phyloP scores from a whole-genome alignment of 2,329 filamentous ascomycete genomes.

The Fusarium haematococcum region DNA sequence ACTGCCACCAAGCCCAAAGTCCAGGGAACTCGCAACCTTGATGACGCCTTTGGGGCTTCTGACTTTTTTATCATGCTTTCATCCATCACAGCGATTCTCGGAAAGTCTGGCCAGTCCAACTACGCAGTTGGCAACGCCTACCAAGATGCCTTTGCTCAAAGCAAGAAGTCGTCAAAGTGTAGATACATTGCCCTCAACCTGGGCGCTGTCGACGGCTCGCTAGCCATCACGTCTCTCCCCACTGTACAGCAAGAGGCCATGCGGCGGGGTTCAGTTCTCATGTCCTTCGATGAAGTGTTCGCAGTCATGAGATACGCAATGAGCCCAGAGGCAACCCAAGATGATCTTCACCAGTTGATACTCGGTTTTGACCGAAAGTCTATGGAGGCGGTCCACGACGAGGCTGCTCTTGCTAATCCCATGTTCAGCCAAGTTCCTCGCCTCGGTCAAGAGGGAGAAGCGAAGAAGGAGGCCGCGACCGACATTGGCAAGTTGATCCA shows the following conservation, averaged over 20 bases:
- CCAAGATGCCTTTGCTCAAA: constrained; percentile 23
- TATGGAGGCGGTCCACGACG: constrained; percentile 18
- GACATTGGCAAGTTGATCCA: constrained; percentile 21
- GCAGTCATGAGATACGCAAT: constrained; percentile 18
- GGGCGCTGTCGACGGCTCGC: constrained; percentile 18
- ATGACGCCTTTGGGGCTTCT: constrained; percentile 12
- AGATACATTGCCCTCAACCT: constrained; percentile 25
- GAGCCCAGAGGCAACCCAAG: constrained; percentile 1
- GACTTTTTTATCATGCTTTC: constrained; percentile 36
- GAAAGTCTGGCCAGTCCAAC: constrained; percentile 17
- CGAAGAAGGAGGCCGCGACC: constrained; percentile 2
- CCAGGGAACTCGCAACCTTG: constrained; percentile 22
- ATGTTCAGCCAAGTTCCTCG: constrained; percentile 22
- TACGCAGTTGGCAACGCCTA: constrained; percentile 27
- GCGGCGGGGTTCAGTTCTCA: constrained; percentile 18
- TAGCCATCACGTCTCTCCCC: constrained; percentile 19
- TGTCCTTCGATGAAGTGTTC: constrained; percentile 26
- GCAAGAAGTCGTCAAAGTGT: constrained; percentile 7
- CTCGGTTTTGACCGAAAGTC: constrained; percentile 26
- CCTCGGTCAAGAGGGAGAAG: constrained; percentile 10
- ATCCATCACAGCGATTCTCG: constrained; percentile 22
- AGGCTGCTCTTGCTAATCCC: constrained; percentile 17
- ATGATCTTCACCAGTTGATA: constrained; percentile 13
- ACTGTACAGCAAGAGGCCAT: constrained; percentile 15
- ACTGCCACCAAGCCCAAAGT: constrained; percentile 24